A percentile compares a stretch with the other conserved stretches of the same genome.
These are phyloP conservation scores for Parathielavia hyrcaniae DNA, from an alignment of 495 filamentous ascomycete species.

Conservation along the genomic window DNA sequence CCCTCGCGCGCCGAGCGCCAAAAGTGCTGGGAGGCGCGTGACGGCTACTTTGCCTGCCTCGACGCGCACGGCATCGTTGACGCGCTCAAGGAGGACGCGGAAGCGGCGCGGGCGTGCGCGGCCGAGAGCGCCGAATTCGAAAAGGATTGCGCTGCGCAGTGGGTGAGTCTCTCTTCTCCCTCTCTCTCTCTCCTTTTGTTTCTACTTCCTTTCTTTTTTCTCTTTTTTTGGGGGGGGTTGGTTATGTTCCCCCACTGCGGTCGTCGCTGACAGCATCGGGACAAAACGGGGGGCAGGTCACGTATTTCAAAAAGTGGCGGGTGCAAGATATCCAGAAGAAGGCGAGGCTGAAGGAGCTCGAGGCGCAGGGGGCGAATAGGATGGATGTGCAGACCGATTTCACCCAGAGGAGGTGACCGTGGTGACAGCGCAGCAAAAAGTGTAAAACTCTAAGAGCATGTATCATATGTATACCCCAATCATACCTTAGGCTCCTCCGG, in stretches of 20 bases:
- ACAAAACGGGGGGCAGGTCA: slow-evolving; percentile 58
- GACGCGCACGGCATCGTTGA: slow-evolving; percentile 78
- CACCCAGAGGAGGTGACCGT: slow-evolving; percentile 20
- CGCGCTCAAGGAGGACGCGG: slow-evolving; percentile 62
- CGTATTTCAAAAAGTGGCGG: slow-evolving; percentile 93
- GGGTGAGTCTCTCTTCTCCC: slow-evolving; percentile 20
- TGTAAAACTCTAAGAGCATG: background rate
- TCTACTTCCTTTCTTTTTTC: background rate
- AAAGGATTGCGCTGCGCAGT: slow-evolving; percentile 56
- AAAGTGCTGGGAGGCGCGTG: slow-evolving; percentile 80
- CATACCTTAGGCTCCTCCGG: background rate
- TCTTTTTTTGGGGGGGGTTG: background rate
- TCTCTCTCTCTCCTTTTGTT: background rate
- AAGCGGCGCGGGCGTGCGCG: slow-evolving; percentile 59
- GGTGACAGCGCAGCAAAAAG: background rate
- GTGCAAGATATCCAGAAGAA: slow-evolving; percentile 87
- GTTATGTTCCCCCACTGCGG: background rate
- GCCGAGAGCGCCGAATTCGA: slow-evolving; percentile 62
- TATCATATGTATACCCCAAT: background rate
- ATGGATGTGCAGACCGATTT: slow-evolving; percentile 40
- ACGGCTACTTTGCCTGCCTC: slow-evolving; percentile 79
- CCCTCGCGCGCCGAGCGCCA: slow-evolving; percentile 72
- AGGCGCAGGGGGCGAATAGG: slow-evolving; percentile 68
- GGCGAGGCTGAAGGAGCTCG: slow-evolving; percentile 67
- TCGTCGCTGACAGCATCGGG: background rate